Base-by-base conservation (phyloP, 1,139 yeast species). In the Taphrina deformans region DNA sequence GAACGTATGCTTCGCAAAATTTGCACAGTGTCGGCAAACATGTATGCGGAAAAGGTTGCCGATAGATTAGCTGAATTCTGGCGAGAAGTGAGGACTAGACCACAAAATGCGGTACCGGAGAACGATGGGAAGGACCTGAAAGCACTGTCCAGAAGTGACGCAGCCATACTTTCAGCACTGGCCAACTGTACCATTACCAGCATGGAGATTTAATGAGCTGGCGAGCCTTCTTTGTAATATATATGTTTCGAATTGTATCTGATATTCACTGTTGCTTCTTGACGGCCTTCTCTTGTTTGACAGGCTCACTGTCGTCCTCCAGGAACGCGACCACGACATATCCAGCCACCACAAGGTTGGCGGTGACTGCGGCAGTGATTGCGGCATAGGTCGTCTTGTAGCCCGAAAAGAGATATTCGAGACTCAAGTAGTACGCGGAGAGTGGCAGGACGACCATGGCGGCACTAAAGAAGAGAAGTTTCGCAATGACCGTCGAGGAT, bases 361-460 rank as follows among this genome's bases (percentile, higher is more conserved):
- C 98, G 59, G 86, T 85, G 23, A 86, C 79, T 0, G 98, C 98
- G 33, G 97, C 96, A 16, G 87, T 74, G 5, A 97, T 97, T 44
- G 98, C 99, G 65, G 63, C 63, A 27, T 59, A 59, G 26, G 50
- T 59, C 10, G 63, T 59, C 41, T 59, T 59, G 63, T 59, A 59
- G n/a, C 63, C 63, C 18, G 50, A 38, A n/a, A 59, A 59, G 27
- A 59, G 31, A 23, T 48, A 59, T 14, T 87, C 90, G 44, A 83
- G 50, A 16, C 68, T 76, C 5, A 80, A 69, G 76, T 93, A 93
- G 77, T 93, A 93, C 1, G 90, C 79, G 56, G 82, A 69, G 70
- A 93, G 73, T 7, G 99, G 99, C 61, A 87, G 81, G 33, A 85
- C 75, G 66, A 93, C 85, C 97, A 93, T 92, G 62, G 96, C 89